These are phyloP conservation scores for barrel medic (Medicago truncatula) DNA, from an alignment of 306 rosid species.

Conservation along the genomic window MtrunA17r5.0-ANR NC_053044.1:36663001-36663500, in stretches of 20 bases:
- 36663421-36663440: background rate
- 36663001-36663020: slow-evolving; percentile 4
- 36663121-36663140: background rate
- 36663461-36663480: background rate
- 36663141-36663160: background rate
- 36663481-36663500: background rate
- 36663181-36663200: background rate
- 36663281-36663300: background rate
- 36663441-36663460: background rate
- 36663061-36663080: too few relatives aligned
- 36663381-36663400: background rate
- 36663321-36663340: background rate
- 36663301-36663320: background rate
- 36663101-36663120: background rate
- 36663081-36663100: too few relatives aligned
- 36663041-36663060: too few relatives aligned
- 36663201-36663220: background rate
- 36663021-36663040: background rate
- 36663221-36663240: background rate
- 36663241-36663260: background rate
- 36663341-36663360: background rate
- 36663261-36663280: background rate
- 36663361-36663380: background rate
- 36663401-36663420: background rate
- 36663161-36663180: background rate